phyloP scores from a whole-genome alignment of 352 stramenopile genomes.

The Pythium graminicola region DNA sequence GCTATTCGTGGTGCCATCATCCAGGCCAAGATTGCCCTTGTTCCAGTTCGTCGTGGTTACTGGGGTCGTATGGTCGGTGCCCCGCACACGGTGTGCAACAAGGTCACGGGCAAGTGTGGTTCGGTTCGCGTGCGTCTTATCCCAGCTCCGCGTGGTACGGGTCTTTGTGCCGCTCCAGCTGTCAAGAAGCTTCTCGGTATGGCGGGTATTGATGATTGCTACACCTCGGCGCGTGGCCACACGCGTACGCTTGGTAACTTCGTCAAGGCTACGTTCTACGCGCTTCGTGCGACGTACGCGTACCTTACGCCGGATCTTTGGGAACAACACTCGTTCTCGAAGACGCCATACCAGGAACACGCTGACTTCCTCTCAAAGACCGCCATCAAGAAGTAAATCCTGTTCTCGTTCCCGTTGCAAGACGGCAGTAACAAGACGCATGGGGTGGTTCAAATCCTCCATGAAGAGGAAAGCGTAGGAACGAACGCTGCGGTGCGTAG shows the following conservation, averaged over 20 bases:
- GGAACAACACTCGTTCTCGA: conserved; percentile 92
- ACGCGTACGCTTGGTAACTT: conserved; percentile 99
- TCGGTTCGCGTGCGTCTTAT: conserved; percentile 99
- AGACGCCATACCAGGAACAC: conserved; percentile 98
- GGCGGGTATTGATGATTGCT: conserved; percentile 98
- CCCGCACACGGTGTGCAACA: conserved; percentile 97
- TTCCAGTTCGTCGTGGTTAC: conserved; percentile 98
- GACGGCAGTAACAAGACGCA: conserved; percentile 4
- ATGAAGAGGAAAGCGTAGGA: conserved; percentile 69
- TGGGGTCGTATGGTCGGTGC: conserved; percentile 95
- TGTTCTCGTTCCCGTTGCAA: conserved; percentile 20
- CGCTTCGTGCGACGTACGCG: conserved; percentile 95
- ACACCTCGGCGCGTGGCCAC: conserved; percentile 95
- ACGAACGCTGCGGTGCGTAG: conserved; percentile 88
- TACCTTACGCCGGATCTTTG: conserved; percentile 99
- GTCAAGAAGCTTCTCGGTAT: conserved; percentile 99
- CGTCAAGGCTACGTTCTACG: conserved; percentile 99
- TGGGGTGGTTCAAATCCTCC: conserved; percentile 8
- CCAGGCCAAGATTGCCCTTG: conserved; percentile 98
- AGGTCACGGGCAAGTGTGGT: conserved; percentile 99
- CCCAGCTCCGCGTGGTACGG: conserved; percentile 98
- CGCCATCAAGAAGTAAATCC: conserved; percentile 83
- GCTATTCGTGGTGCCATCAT: conserved; percentile 99
- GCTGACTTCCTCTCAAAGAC: conserved; percentile 99
- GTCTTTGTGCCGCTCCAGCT: conserved; percentile 96